Percentiles rank a stretch among this genome's conserved stretches.
phyloP scores from a whole-genome alignment of 2,329 filamentous ascomycete genomes.

The Claviceps sp. region DNA sequence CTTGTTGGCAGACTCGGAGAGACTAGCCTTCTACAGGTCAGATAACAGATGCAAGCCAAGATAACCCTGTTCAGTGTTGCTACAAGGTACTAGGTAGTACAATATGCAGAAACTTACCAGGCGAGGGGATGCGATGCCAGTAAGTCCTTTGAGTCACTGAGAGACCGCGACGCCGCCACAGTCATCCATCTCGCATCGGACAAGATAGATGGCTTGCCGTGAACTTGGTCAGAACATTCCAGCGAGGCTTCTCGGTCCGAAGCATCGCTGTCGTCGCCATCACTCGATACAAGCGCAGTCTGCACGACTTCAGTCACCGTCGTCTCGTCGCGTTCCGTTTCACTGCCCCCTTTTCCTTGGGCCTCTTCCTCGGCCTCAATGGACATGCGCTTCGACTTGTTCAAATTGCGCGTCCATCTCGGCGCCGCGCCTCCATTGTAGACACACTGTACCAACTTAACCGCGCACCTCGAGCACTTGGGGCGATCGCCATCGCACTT shows the following conservation, averaged over 20 bases:
- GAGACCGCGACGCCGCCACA: background rate
- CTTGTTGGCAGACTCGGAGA: slow-evolving; percentile 18
- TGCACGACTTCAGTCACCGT: background rate
- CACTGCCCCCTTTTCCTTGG: background rate
- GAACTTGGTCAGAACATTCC: background rate
- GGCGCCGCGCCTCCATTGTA: slow-evolving; percentile 26
- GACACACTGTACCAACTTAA: slow-evolving; percentile 22
- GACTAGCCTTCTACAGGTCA: slow-evolving; percentile 16
- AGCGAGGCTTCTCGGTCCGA: background rate
- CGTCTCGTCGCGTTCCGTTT: background rate
- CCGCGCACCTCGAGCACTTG: slow-evolving; percentile 22
- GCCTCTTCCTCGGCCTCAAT: background rate
- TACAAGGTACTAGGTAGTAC: too few species aligned
- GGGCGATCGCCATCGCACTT: slow-evolving; percentile 29
- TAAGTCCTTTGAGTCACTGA: background rate
- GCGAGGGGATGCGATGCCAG: slow-evolving; percentile 2
- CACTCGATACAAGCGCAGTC: background rate
- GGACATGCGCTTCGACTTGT: slow-evolving; percentile 7
- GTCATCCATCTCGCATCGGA: background rate
- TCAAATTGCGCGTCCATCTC: slow-evolving; percentile 22
- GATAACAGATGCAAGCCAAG: too few species aligned
- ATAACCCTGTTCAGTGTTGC: too few species aligned
- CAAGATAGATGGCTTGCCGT: slow-evolving; percentile 1
- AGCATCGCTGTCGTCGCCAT: background rate
- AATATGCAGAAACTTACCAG: slow-evolving; percentile 3